Conservation (phyloP, 257 asterid genomes). For the Rhazya stricta region DNA sequence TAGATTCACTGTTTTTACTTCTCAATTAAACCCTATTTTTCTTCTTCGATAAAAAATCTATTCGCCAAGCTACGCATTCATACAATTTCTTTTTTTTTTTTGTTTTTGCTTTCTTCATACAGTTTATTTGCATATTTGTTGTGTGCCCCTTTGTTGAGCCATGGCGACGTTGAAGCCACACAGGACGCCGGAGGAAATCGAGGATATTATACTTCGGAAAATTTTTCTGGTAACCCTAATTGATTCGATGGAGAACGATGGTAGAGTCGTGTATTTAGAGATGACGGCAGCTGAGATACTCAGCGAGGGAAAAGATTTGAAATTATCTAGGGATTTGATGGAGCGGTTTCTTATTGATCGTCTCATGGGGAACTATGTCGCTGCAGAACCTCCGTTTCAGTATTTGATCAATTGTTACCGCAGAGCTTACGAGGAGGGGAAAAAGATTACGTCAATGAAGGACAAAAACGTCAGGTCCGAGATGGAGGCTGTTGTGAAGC, state of each 20-base stretch:
- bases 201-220: constrained; percentile 79
- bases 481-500: constrained; percentile 61
- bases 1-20: background rate
- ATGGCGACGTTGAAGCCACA: constrained; percentile 63
- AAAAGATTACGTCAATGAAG: constrained; percentile 68
- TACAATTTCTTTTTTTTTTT: background rate
- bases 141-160: background rate
- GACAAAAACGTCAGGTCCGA: constrained; percentile 57
- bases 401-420: constrained; percentile 64
- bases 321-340: constrained; percentile 64
- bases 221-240: constrained; percentile 59
- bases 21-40: constrained; percentile 4
- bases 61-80: background rate
- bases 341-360: constrained; percentile 85
- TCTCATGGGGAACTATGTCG: constrained; percentile 52
- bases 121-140: background rate
- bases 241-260: constrained; percentile 74
- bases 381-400: constrained; percentile 73
- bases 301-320: constrained; percentile 76
- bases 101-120: too few relatives aligned
- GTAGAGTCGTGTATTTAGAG: constrained; percentile 60
- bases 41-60: background rate
- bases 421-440: constrained; percentile 78
- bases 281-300: constrained; percentile 82
- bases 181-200: constrained; percentile 65